These are phyloP conservation scores for Neonectria hederae DNA, from an alignment of 2,329 filamentous ascomycete genomes.

Conservation along the genomic window DNA sequence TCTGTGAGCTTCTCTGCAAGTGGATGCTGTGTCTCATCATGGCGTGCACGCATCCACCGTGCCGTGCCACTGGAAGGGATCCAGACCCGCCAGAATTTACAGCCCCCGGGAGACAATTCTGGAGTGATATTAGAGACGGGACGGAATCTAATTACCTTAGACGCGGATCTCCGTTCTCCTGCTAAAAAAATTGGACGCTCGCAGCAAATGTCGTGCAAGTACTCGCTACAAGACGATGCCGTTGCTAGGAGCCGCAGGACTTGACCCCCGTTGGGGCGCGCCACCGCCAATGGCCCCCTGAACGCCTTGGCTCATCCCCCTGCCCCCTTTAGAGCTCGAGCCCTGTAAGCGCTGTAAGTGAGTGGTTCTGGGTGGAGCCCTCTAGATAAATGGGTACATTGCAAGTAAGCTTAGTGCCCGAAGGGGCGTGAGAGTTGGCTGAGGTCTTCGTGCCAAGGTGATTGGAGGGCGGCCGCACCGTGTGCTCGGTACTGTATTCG, in stretches of 20 bases:
- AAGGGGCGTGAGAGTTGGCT: constrained; percentile 7
- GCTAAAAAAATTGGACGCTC: neutral
- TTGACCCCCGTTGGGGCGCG: neutral
- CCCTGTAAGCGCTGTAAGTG: constrained; percentile 21
- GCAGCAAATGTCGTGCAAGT: neutral
- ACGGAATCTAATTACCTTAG: too few species aligned
- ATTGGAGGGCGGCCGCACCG: neutral
- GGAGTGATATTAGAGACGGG: neutral
- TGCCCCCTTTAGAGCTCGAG: constrained; percentile 15
- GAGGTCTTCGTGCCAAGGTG: neutral
- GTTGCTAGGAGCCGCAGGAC: constrained; percentile 16
- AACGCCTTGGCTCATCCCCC: constrained; percentile 16
- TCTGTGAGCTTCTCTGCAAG: neutral
- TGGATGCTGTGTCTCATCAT: neutral
- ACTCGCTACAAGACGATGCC: constrained; percentile 3
- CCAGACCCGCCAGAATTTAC: neutral
- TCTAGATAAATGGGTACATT: constrained; percentile 13
- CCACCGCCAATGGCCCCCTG: constrained; percentile 11
- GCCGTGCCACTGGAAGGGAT: neutral
- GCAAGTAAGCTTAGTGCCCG: constrained; percentile 11
- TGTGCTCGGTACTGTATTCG: neutral
- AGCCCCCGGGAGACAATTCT: neutral
- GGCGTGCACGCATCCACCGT: neutral
- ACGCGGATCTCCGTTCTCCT: neutral
- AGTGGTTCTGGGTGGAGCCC: constrained; percentile 3